phyloP scores from a whole-genome alignment of 1,284 basidiomycete genomes.

The Anthracocystis walkeri region DNA sequence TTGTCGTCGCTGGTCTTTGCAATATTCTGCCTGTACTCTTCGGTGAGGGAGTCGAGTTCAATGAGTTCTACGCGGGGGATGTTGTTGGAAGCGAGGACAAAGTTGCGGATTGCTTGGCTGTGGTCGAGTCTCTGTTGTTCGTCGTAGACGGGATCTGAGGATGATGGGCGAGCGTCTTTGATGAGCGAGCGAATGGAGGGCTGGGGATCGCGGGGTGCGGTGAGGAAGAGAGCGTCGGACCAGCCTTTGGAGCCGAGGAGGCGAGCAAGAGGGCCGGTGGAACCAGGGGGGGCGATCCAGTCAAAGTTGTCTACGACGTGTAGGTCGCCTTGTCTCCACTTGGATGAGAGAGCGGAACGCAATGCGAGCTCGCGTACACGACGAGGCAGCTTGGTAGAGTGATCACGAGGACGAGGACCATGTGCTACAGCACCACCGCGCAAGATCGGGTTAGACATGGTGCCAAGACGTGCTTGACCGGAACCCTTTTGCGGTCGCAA shows the following conservation, averaged over 20 bases:
- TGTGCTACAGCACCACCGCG: constrained; percentile 91
- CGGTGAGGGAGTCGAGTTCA: constrained; percentile 60
- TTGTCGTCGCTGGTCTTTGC: constrained; percentile 57
- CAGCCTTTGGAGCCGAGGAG: constrained; percentile 60
- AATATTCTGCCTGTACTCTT: constrained; percentile 45
- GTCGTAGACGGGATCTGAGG: constrained; percentile 61
- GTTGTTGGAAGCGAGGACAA: constrained; percentile 59
- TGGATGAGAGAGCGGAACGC: constrained; percentile 84
- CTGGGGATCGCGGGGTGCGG: constrained; percentile 61
- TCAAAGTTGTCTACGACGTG: constrained; percentile 78
- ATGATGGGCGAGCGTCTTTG: constrained; percentile 49
- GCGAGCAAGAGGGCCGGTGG: constrained; percentile 57
- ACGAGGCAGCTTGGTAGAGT: constrained; percentile 86
- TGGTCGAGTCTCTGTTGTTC: constrained; percentile 56
- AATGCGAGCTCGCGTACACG: constrained; percentile 94
- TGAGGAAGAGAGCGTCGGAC: constrained; percentile 65
- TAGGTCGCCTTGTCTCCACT: constrained; percentile 80
- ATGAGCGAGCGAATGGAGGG: constrained; percentile 33
- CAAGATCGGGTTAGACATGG: constrained; percentile 87
- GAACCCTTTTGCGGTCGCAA: constrained; percentile 91
- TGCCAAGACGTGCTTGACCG: constrained; percentile 89
- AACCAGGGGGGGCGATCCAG: constrained; percentile 63
- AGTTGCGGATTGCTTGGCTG: constrained; percentile 53
- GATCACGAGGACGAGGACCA: constrained; percentile 89
- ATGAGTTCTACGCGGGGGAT: constrained; percentile 62